phyloP scores from a whole-genome alignment of 495 filamentous ascomycete species.

The Xylaria grammica region DNA sequence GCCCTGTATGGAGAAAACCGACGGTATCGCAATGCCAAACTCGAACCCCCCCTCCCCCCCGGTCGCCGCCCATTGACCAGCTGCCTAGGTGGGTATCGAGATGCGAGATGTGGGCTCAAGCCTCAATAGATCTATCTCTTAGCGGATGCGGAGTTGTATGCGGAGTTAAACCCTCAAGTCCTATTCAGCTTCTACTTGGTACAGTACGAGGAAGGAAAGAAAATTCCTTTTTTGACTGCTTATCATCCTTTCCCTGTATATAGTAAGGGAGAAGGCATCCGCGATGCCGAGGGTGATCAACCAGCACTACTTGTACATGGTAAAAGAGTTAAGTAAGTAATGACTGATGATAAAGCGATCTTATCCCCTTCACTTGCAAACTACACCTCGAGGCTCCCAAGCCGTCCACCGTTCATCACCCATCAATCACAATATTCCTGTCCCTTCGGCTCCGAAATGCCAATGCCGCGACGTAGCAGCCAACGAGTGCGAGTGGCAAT shows the following conservation, averaged over 20 bases:
- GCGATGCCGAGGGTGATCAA: too few species aligned
- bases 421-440: not conserved
- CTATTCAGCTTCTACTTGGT: too few species aligned
- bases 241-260: too few species aligned
- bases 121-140: constrained; percentile 15
- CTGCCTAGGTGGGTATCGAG: constrained; percentile 18
- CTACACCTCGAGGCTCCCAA: not conserved
- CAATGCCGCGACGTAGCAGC: constrained; percentile 1
- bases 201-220: too few species aligned
- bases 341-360: too few species aligned
- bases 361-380: too few species aligned
- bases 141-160: not conserved
- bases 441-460: constrained; percentile 4
- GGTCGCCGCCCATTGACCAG: not conserved
- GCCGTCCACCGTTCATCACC: not conserved
- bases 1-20: not conserved
- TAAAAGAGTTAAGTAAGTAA: too few species aligned
- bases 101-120: constrained; percentile 17
- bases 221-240: too few species aligned
- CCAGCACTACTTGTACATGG: too few species aligned
- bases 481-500: not conserved
- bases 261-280: too few species aligned
- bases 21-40: not conserved
- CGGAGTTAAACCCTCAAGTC: not conserved
- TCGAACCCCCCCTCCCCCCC: not conserved